Percentiles rank a stretch among this genome's conserved stretches.
Conservation (phyloP, 2,329 filamentous ascomycete genomes). For the Aspergillus ruber region DNA sequence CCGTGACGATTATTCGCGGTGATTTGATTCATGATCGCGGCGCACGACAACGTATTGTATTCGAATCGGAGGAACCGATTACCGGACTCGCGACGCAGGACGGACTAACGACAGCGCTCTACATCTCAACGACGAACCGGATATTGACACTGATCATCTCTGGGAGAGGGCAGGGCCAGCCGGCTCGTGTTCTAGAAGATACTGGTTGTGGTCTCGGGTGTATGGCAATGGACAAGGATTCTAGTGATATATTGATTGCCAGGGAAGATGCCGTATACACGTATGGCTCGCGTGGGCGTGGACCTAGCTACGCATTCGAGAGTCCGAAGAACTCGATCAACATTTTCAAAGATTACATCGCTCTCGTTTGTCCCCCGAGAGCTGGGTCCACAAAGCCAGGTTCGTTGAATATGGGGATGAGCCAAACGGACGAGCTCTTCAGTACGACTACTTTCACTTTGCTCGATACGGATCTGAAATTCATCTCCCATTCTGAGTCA, state of each 20-base stretch:
- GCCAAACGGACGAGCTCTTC: constrained; percentile 69
- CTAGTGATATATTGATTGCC: constrained; percentile 82
- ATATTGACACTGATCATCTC: constrained; percentile 83
- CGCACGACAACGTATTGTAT: constrained; percentile 86
- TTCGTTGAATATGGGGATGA: constrained; percentile 65
- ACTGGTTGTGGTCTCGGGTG: constrained; percentile 87
- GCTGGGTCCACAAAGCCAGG: constrained; percentile 51
- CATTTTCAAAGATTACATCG: constrained; percentile 78
- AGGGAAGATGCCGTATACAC: constrained; percentile 94
- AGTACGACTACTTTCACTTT: constrained; percentile 83
- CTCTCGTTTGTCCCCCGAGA: constrained; percentile 73
- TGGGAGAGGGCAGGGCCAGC: constrained; percentile 80
- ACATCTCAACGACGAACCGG: constrained; percentile 83
- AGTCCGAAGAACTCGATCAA: constrained; percentile 76
- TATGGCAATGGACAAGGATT: constrained; percentile 77
- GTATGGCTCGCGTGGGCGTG: constrained; percentile 77
- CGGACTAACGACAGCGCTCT: constrained; percentile 65
- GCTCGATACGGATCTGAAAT: constrained; percentile 83
- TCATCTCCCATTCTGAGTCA: constrained; percentile 83
- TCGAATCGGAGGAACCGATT: constrained; percentile 93
- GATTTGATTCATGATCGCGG: constrained; percentile 94
- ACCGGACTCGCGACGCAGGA: constrained; percentile 77
- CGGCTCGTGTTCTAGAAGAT: constrained; percentile 82
- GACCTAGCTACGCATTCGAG: constrained; percentile 85
- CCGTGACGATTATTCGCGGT: constrained; percentile 86